Evolutionary conservation across 2,329 filamentous ascomycete species (phyloP), one percentile per base, ranked within the genome.

Genomic region (Aspergillus ochraceoroseus): DNA sequence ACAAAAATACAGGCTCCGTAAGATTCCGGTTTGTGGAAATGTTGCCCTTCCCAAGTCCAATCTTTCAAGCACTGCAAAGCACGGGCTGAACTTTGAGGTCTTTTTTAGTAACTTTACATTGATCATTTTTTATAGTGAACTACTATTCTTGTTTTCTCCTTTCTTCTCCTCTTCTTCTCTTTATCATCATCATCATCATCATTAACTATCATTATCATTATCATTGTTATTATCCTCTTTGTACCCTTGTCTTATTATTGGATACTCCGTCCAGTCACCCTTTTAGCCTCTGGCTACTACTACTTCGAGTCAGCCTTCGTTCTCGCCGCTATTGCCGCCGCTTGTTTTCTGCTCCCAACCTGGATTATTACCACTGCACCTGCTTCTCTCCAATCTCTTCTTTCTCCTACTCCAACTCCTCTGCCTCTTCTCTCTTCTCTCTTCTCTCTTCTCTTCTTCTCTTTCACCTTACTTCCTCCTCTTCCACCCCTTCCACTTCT

Each of bases 321-420:
- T 19, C 32, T 41, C 48, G 50, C 50, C 50, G 48, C 48, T 51
- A 51, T 53, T 51, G 49, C 49, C 49, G 49, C 49, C 46, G 41
- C 47, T 48, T 48, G 32, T 44, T 35, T 26, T 44, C 41, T 15
- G 27, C 12, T 43, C 30, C 37, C 18, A 40, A 13, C 19, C 48
- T 32, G 17, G 41, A 36, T n/a, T n/a, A n/a, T n/a, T n/a, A n/a
- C n/a, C n/a, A n/a, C n/a, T n/a, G n/a, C n/a, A n/a, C n/a, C n/a
- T n/a, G n/a, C n/a, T n/a, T n/a, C n/a, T n/a, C n/a, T n/a, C n/a
- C n/a, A n/a, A n/a, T 29, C 15, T n/a, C 22, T 22, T 40, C 35
- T 32, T 18, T 13, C 38, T 46, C 38, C 15, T 19, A 30, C 17
- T 35, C 28, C 11, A 35, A 33, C 28, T 17, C 37, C 33, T 15